Evolutionary conservation across 345 rosid species (phyloP), one percentile per base, ranked within the genome.

Genomic region (Arabidopsis suecica): DNA sequence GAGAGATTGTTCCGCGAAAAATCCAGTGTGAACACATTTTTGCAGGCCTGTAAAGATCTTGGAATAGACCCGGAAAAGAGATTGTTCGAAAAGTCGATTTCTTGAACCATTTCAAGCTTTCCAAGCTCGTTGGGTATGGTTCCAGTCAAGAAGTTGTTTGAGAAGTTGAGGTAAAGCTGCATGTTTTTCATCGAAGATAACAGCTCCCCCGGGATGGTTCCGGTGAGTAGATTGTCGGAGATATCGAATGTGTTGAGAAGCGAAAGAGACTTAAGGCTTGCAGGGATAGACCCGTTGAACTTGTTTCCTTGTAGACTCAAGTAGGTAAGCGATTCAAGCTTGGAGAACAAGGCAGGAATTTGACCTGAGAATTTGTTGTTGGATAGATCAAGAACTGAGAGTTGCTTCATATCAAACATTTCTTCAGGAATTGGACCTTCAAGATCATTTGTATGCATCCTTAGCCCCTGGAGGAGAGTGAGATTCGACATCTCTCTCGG

Each of bases 61-160:
- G 97, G 93, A 78, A 91, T 86, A 65, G 53, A 55, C 63, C 98
- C 98, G 16, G 89, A 84, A 12, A 91, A 79, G 36, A 82, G 78
- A 76, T 91, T 93, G 78, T 83, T 82, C 6, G 97, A 91, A 64
- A 93, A 73, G 79, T 93, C 96, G 71, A 93, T 91, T 67, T 78
- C 85, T 80, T 93, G 93, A 61, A 86, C 86, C 83, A 81, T 88
- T 75, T 83, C 82, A 75, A 90, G 61, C 81, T 10, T 80, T 32
- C 98, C 98, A n/a, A 93, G 83, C 84, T 89, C 93, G 18, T 23
- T 69, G 6, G 98, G 93, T 33, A 89, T 83, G 54, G 60, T 40
- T 69, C 97, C 98, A 3, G 77, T 68, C 57, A 93, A 64, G 37
- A 78, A 73, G 71, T 93, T 93, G 78, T 84, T 51, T 36, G 98